These are phyloP conservation scores for Pythium pyrilobum DNA, from an alignment of 352 stramenopile genomes.

Conservation along the genomic window DNA sequence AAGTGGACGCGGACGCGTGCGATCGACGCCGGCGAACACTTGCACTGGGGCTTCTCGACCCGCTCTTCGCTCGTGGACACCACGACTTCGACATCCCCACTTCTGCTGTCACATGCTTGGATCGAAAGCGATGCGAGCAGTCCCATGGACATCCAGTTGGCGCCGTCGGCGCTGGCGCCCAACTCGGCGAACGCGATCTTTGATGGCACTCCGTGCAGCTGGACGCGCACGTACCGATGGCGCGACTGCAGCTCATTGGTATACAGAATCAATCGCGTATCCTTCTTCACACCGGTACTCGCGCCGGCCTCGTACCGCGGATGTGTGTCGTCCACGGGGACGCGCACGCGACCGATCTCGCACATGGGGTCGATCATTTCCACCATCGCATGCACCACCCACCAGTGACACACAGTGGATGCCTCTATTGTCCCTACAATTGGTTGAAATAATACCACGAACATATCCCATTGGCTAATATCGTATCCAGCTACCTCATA, in stretches of 20 bases:
- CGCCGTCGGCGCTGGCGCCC: neutral
- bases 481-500: too few species aligned
- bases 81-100: neutral
- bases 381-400: neutral
- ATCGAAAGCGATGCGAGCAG: slow-evolving; percentile 2
- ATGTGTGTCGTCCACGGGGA: slow-evolving; percentile 8
- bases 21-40: slow-evolving; percentile 25
- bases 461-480: neutral
- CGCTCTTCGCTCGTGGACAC: neutral
- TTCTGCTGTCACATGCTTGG: neutral
- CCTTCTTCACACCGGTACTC: slow-evolving; percentile 5
- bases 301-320: slow-evolving; percentile 6
- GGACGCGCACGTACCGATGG: slow-evolving; percentile 19
- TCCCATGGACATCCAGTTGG: slow-evolving; percentile 10
- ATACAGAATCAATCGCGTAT: slow-evolving; percentile 12
- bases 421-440: neutral
- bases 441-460: neutral
- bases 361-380: neutral
- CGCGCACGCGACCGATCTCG: slow-evolving; percentile 6
- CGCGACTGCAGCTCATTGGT: slow-evolving; percentile 5
- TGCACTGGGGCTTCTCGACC: slow-evolving; percentile 17
- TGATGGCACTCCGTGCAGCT: neutral
- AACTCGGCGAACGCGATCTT: slow-evolving; percentile 4
- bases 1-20: slow-evolving; percentile 31
- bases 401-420: too few species aligned